phyloP scores from a whole-genome alignment of 2,329 filamentous ascomycete species.

The Fusarium odoratissimum region DNA sequence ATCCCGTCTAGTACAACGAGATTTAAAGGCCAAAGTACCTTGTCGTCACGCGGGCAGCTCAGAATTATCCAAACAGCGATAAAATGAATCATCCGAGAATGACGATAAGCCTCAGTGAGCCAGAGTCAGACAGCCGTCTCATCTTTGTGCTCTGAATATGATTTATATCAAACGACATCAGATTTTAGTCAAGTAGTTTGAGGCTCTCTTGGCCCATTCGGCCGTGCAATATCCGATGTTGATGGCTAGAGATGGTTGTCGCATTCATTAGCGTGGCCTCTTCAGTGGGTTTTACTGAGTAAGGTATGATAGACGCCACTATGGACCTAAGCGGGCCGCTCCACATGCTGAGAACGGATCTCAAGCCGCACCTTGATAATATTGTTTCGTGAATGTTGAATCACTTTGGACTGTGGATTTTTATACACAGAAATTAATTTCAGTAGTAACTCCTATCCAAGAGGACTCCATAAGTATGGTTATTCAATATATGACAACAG shows the following conservation, averaged over 20 bases:
- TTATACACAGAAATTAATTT: not conserved
- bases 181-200: not conserved
- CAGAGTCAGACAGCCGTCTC: not conserved
- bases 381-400: not conserved
- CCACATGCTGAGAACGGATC: constrained; percentile 33
- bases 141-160: not conserved
- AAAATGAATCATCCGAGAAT: not conserved
- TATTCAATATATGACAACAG: not conserved
- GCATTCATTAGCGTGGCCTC: constrained; percentile 20
- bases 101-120: not conserved
- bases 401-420: not conserved
- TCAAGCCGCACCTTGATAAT: constrained; percentile 26
- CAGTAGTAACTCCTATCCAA: not conserved
- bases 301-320: constrained; percentile 14
- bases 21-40: not conserved
- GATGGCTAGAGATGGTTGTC: not conserved
- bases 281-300: constrained; percentile 15
- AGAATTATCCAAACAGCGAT: not conserved
- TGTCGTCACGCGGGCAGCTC: not conserved
- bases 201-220: constrained; percentile 2
- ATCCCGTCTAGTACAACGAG: not conserved
- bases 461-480: not conserved
- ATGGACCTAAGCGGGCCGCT: constrained; percentile 32
- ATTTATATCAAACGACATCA: not conserved
- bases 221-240: constrained; percentile 19